Base-by-base conservation (phyloP, 768 basidiomycete genomes). In the Leucocoprinus leucothites region DNA sequence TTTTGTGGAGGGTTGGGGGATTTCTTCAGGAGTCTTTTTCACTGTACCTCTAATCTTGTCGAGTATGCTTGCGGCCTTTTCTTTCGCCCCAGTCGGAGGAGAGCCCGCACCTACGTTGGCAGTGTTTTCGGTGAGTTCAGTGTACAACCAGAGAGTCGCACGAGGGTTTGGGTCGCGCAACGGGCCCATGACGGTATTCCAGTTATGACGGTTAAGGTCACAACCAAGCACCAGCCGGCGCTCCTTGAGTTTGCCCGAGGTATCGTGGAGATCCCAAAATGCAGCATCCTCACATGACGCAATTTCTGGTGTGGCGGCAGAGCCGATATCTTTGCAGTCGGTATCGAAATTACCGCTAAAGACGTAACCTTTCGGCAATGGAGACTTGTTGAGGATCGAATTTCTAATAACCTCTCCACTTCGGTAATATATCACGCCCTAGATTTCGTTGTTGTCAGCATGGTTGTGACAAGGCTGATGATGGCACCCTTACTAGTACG, bases 181-280 rank as follows among this genome's bases (percentile, higher is more conserved):
- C 5, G 89, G 88, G 0, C 89, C 89, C 82, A 87, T 83, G 44
- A 82, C 88, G 6, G 87, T 89, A 64, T 91, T 91, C 89, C 89
- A 91, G 24, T 74, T 65, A 58, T 76, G 76, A 13, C 85, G 76
- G 48, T 67, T 71, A 1, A 80, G 72, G 62, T 87, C 85, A 59
- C 85, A 87, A 60, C 69, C 76, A 35, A 77, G 63, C 56, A 67
- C 74, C 6, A 87, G 66, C 24, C 73, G 69, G 50, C 80, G 79
- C 52, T 77, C 65, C n/a, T 68, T 59, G 25, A 78, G 63, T 4
- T 65, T 64, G 21, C 74, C 79, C 5, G 64, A 44, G 3, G 57
- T 60, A 58, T 79, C 76, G 48, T 69, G 69, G n/a, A 77, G 64
- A 56, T 87, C 84, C 87, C 87, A 89, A 56, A 84, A 82, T 1